Conservation (phyloP, 768 basidiomycete species). For the Panaeolus papilionaceus region DNA sequence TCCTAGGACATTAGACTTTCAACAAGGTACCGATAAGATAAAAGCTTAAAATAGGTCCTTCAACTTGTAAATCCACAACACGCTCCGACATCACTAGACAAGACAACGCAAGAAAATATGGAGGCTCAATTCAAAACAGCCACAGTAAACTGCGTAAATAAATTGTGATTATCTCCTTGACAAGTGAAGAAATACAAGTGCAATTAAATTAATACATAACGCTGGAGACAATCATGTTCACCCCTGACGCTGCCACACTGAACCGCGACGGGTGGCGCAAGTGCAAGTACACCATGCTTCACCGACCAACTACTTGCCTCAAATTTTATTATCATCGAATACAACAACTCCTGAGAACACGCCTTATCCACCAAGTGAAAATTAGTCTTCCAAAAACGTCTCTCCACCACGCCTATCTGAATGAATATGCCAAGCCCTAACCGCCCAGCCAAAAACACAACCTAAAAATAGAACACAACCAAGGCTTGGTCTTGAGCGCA, state of each 20-base stretch:
- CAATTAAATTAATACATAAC: no score
- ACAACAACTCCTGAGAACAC: not conserved
- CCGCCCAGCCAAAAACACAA: not conserved
- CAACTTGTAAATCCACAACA: not conserved
- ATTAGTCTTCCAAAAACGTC: not conserved
- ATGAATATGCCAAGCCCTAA: slow-evolving; percentile 10
- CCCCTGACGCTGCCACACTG: no score
- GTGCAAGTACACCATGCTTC: no score
- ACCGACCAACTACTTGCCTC: not conserved
- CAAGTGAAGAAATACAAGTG: no score
- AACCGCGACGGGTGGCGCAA: no score
- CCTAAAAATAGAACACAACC: not conserved
- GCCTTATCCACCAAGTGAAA: not conserved
- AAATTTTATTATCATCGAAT: not conserved
- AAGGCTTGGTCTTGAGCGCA: not conserved
- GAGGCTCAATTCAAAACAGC: not conserved
- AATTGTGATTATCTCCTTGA: no score
- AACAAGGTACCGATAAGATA: not conserved
- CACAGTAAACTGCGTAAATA: not conserved
- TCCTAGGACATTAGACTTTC: not conserved
- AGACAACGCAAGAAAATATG: not conserved
- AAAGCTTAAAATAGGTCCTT: not conserved
- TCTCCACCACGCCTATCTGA: slow-evolving; percentile 10
- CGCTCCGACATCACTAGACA: not conserved
- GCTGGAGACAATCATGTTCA: no score